Base-by-base conservation (phyloP, 805 yeast genomes). In the Suhomyces emberorum region DNA sequence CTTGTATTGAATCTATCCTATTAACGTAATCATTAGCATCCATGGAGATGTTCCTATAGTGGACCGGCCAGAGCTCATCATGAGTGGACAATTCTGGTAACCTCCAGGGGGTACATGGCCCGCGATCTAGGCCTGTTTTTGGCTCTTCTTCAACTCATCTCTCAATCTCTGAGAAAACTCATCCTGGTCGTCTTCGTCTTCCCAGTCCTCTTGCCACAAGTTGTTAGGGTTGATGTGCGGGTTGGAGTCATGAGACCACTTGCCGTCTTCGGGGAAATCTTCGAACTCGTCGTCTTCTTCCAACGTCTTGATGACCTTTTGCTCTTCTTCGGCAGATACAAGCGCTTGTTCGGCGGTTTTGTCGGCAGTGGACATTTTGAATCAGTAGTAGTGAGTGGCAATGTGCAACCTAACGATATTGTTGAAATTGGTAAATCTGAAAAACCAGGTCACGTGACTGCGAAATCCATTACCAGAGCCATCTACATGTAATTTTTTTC, bases 191-290 rank as follows among this genome's bases (percentile, higher is more conserved):
- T 89, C 96, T 44, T 88, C 95, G 57, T 91, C 95, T 48, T 85
- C 97, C 98, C 98, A 91, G 58, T 88, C 91, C 61, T 89, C 96
- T 49, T 89, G 96, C 97, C 98, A 89, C 35, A 89, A 75, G 43
- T 78, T 63, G 73, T 49, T 76, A 62, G 59, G 75, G 74, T 46
- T 76, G 69, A 48, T 70, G 65, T 50, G 72, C 55, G 42, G 73
- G 71, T 45, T 77, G 57, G 38, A 81, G 60, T 51, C 81, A 71
- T 39, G 71, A 59, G 75, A 62, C 96, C 96, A 88, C 49, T 83
- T 54, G 17, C 59, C 80, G 55, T 88, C 96, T 38, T 79, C 88
- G 11, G 95, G 96, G 69, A 91, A 91, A 57, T 91, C 98, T 66
- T 91, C 98, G 56, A 91, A 91, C 60, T 89, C 97, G 57, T 91